Base-by-base conservation (phyloP, 1,284 basidiomycete species). In the Tranzscheliella williamsii region DNA sequence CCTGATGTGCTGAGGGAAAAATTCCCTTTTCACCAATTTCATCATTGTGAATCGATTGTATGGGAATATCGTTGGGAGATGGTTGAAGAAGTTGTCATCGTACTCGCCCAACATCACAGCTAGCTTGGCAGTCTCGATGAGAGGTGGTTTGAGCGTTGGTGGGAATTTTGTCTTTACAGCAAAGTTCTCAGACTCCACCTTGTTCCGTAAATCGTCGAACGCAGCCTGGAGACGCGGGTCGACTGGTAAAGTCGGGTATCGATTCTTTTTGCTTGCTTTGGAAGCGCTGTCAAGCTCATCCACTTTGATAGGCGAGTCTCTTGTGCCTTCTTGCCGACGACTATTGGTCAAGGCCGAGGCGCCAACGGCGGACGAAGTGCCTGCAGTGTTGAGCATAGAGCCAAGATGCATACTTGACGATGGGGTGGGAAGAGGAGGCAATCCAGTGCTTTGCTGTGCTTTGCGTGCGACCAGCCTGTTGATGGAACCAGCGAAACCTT, bases 41-140 rank as follows among this genome's bases (percentile, higher is more conserved):
- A 66, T 72, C 66, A 81, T 75, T 4, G 80, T 81, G 78, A 89
- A 94, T 67, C 88, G 87, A 79, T 95, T 95, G 76, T 94, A 94
- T 0, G 91, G 91, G 73, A 95, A 93, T 33, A 94, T 79, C 23
- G 81, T 82, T 0, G 91, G 90, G 85, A 95, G 87, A 29, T 87
- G 81, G 70, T 86, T 87, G 81, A 94, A 94, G 76, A 93, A 94
- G 72, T 89, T 86, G 17, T 93, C 90, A 69, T 91, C 87, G 79
- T 92, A 94, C 76, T 93, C 88, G 76, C 86, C 88, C 27, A 90
- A 82, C 42, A 84, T 81, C 67, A 94, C 85, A 0, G 93, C 93
- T 41, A 87, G 82, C 39, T 89, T 79, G 1, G 91, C 89, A 26
- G 90, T 84, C 24, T 85, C 79, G 24, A 83, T 81, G 5, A 96